Conservation (phyloP, 371 early-diverging fungal species). For the Mortierella sp. region DNA sequence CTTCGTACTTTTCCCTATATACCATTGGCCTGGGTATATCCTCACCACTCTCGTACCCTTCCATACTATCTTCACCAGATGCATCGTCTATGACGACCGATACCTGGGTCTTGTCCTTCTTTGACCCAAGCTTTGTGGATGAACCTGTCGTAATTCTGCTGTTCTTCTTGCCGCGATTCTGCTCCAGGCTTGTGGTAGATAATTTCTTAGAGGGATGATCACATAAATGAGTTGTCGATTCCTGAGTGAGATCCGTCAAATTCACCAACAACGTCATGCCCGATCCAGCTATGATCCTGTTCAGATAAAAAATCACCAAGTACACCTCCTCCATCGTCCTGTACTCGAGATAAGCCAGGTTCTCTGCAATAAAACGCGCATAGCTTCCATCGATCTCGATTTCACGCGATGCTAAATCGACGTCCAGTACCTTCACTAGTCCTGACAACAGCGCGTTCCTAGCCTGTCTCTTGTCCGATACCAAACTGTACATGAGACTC, state of each 20-base stretch:
- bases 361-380: conserved; percentile 84
- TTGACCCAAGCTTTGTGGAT: conserved; percentile 5
- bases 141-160: neutral
- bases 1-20: neutral
- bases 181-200: neutral
- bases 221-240: neutral
- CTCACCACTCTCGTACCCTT: neutral
- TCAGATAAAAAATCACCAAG: conserved; percentile 72
- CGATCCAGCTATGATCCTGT: conserved; percentile 74
- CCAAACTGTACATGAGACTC: conserved; percentile 71
- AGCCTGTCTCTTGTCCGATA: conserved; percentile 73
- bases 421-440: conserved; percentile 77
- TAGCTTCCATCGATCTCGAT: conserved; percentile 66
- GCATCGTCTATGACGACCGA: conserved; percentile 14
- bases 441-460: conserved; percentile 78
- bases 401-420: conserved; percentile 55
- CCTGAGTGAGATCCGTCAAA: conserved; percentile 40
- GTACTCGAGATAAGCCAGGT: conserved; percentile 78
- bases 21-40: neutral
- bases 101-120: conserved; percentile 9
- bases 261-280: conserved; percentile 70
- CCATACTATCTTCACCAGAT: conserved; percentile 5
- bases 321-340: conserved; percentile 85
- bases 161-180: neutral
- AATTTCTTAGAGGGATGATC: neutral